phyloP scores from a whole-genome alignment of 345 rosid genomes.

The Corchorus olitorius region DNA sequence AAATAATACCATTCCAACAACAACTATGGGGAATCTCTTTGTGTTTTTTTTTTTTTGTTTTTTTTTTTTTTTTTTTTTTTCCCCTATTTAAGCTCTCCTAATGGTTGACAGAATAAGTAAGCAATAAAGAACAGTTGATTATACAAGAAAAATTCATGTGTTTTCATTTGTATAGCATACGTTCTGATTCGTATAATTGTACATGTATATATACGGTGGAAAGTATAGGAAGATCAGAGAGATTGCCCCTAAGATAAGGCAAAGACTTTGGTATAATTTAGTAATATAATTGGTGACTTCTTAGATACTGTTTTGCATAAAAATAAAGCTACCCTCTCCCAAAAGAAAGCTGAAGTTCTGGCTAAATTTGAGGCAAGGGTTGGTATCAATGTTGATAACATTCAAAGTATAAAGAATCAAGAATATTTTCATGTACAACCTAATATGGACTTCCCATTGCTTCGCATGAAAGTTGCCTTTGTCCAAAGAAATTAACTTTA shows the following conservation, averaged over 20 bases:
- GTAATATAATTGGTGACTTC: background rate
- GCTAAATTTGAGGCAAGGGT: constrained; percentile 2
- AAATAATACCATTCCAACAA: background rate
- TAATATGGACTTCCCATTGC: constrained; percentile 27
- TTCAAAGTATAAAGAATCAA: constrained; percentile 18
- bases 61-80: too few species aligned
- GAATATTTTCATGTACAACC: constrained; percentile 13
- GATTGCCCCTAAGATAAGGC: background rate
- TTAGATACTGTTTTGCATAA: background rate
- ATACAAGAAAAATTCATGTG: background rate
- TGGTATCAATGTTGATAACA: background rate
- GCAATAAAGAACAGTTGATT: background rate
- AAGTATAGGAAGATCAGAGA: background rate
- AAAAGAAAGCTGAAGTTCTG: constrained; percentile 9
- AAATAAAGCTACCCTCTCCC: background rate
- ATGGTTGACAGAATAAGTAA: background rate
- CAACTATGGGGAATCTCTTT: background rate
- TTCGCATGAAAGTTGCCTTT: constrained; percentile 37
- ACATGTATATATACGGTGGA: background rate
- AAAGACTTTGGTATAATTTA: background rate
- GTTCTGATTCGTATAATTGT: background rate
- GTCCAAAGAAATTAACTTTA: constrained; percentile 30
- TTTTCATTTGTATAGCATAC: background rate
- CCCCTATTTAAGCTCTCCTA: background rate
- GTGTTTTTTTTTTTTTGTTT: too few species aligned